These are phyloP conservation scores for Wickerhamomyces canadensis DNA, from an alignment of 805 yeast species.

Conservation along the genomic window DNA sequence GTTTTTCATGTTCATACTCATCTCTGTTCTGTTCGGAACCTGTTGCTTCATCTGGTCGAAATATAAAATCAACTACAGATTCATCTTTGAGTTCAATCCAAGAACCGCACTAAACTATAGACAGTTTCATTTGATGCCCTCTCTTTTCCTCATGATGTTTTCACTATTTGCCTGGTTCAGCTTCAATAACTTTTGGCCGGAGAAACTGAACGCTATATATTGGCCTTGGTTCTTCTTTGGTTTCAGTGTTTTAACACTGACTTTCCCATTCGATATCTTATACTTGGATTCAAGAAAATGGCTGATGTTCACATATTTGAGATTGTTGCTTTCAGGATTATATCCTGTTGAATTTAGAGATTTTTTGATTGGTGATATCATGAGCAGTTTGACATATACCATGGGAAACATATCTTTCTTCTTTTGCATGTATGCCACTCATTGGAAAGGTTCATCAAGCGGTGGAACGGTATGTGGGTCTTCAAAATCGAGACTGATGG, in stretches of 20 bases:
- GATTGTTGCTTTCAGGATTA: constrained; percentile 75
- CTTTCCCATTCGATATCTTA: constrained; percentile 57
- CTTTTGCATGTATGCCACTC: constrained; percentile 71
- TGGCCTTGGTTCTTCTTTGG: constrained; percentile 80
- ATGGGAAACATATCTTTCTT: constrained; percentile 81
- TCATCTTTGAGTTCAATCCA: constrained; percentile 83
- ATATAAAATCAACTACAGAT: constrained; percentile 80
- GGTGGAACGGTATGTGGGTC: constrained; percentile 63
- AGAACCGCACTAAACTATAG: constrained; percentile 58
- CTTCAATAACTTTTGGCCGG: constrained; percentile 63
- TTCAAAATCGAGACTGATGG: constrained; percentile 67
- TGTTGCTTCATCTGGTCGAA: constrained; percentile 70
- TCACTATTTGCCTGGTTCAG: constrained; percentile 72
- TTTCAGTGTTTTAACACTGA: constrained; percentile 37
- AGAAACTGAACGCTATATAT: constrained; percentile 53
- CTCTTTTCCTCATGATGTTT: constrained; percentile 49
- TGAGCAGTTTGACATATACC: constrained; percentile 85
- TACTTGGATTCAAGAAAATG: constrained; percentile 68
- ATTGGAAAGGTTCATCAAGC: constrained; percentile 54
- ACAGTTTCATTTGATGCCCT: constrained; percentile 62
- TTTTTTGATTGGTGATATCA: constrained; percentile 86
- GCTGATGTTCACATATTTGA: constrained; percentile 65
- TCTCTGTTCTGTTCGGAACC: constrained; percentile 57
- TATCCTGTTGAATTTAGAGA: constrained; percentile 95
- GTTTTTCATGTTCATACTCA: constrained; percentile 59